Conservation (phyloP, 2,329 filamentous ascomycete species). For the Lasiodiplodia hormozganensis region DNA sequence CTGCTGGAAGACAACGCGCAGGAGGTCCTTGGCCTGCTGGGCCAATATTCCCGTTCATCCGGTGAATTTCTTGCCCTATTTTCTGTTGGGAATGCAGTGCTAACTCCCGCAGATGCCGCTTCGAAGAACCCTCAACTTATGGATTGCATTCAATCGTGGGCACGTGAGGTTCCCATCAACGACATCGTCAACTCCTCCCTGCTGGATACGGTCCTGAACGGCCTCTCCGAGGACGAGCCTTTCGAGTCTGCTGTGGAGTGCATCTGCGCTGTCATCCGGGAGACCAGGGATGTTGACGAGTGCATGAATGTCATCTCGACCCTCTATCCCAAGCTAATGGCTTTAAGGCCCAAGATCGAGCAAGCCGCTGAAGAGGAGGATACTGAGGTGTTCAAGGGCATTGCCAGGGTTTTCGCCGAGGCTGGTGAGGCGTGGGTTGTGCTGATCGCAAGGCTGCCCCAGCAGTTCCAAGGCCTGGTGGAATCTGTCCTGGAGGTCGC, state of each 20-base stretch:
- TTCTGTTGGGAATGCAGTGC: background rate
- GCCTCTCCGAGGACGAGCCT: slow-evolving; percentile 75
- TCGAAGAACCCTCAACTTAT: slow-evolving; percentile 88
- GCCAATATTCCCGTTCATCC: slow-evolving; percentile 91
- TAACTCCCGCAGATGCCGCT: slow-evolving; percentile 67
- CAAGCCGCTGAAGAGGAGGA: slow-evolving; percentile 82
- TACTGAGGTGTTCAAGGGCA: slow-evolving; percentile 80
- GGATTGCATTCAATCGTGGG: slow-evolving; percentile 96
- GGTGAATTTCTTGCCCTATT: slow-evolving; percentile 61
- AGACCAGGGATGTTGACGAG: slow-evolving; percentile 94
- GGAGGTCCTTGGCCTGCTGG: slow-evolving; percentile 84
- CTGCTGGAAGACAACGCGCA: slow-evolving; percentile 88
- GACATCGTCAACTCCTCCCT: slow-evolving; percentile 86
- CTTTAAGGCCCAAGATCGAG: slow-evolving; percentile 76
- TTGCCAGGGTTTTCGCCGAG: slow-evolving; percentile 90
- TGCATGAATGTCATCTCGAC: slow-evolving; percentile 80
- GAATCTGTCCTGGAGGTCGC: slow-evolving; percentile 93
- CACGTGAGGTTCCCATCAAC: slow-evolving; percentile 85
- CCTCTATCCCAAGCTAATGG: slow-evolving; percentile 81
- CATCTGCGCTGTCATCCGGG: slow-evolving; percentile 86
- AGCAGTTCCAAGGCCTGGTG: slow-evolving; percentile 82
- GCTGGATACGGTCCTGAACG: slow-evolving; percentile 79
- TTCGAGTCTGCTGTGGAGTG: slow-evolving; percentile 92
- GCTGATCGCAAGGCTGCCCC: slow-evolving; percentile 82
- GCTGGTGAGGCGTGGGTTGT: slow-evolving; percentile 95